A percentile compares a stretch with the other conserved stretches of the same genome.
Conservation (phyloP, 768 basidiomycete genomes). For the Hortiboletus flavorubellus region DNA sequence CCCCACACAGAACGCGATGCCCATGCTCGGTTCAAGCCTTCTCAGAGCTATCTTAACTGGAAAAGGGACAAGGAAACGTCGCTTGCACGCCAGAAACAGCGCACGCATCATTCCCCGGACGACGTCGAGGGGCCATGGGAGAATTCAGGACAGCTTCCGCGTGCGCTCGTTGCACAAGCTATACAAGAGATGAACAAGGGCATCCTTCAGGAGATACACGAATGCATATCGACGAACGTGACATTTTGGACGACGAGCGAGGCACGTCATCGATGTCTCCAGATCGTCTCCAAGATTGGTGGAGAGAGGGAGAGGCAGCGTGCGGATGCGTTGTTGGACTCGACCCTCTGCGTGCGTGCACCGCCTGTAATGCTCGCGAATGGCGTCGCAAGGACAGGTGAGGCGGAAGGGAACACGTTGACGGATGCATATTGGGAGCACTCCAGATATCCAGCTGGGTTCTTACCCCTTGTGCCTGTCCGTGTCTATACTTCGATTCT, state of each 20-base stretch:
- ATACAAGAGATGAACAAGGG: constrained; percentile 69
- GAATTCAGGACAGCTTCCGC: constrained; percentile 54
- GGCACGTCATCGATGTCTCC: constrained; percentile 65
- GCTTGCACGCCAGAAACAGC: constrained; percentile 7
- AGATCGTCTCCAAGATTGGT: constrained; percentile 81
- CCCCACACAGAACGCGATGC: constrained; percentile 58
- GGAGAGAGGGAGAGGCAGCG: constrained; percentile 64
- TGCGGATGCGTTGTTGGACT: constrained; percentile 56
- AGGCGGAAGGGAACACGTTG: constrained; percentile 3
- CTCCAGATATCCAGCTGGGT: constrained; percentile 54
- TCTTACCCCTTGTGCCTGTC: constrained; percentile 59
- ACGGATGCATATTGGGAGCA: constrained; percentile 55
- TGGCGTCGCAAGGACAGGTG: too few species aligned
- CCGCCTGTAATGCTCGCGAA: background rate
- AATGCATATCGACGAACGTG: constrained; percentile 40
- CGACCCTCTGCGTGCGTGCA: constrained; percentile 7
- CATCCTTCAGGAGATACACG: constrained; percentile 59
- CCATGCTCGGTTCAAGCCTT: constrained; percentile 58
- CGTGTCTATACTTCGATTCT: constrained; percentile 42
- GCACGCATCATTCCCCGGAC: background rate
- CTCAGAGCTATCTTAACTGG: constrained; percentile 58
- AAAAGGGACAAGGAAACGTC: constrained; percentile 35
- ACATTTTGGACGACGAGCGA: constrained; percentile 82
- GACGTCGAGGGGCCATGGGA: constrained; percentile 15
- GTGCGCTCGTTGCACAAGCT: constrained; percentile 69